These are phyloP conservation scores for Oryza australiensis DNA, from an alignment of 176 grass and related monocot species.

Conservation along the genomic window DNA sequence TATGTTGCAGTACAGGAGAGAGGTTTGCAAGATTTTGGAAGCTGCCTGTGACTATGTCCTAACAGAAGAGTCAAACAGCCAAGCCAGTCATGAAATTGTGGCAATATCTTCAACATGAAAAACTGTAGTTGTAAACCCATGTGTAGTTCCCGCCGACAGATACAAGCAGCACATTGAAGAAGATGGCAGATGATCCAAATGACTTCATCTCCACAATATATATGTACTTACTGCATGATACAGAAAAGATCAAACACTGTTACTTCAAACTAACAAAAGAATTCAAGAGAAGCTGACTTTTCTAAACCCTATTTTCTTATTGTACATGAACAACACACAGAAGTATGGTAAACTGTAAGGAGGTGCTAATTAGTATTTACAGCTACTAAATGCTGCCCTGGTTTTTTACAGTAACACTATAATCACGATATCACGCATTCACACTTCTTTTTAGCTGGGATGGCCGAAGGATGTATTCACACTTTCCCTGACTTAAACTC, in stretches of 20 bases:
- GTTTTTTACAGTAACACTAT: slow-evolving; percentile 11
- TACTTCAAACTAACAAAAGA: slow-evolving; percentile 39
- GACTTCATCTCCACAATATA: slow-evolving; percentile 12
- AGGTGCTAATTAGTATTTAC: slow-evolving; percentile 38
- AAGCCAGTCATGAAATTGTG: slow-evolving; percentile 39
- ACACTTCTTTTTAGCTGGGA: not conserved
- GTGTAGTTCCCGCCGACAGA: slow-evolving; percentile 1
- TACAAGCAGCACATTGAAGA: not conserved
- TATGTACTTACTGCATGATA: slow-evolving; percentile 1
- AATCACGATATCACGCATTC: slow-evolving; percentile 33
- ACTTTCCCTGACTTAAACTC: slow-evolving; percentile 49
- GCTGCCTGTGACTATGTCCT: slow-evolving; percentile 60
- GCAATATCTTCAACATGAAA: slow-evolving; percentile 40
- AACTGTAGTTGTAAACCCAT: slow-evolving; percentile 22
- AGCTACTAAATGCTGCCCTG: slow-evolving; percentile 28
- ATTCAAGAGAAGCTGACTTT: slow-evolving; percentile 28
- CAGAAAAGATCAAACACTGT: slow-evolving; percentile 23
- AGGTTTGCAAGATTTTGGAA: slow-evolving; percentile 76
- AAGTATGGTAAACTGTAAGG: slow-evolving; percentile 25
- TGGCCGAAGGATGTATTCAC: slow-evolving; percentile 9
- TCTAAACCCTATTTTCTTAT: slow-evolving; percentile 1
- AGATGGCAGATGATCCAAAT: slow-evolving; percentile 31
- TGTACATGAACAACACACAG: slow-evolving; percentile 24
- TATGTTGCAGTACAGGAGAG: slow-evolving; percentile 75
- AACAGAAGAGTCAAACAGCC: slow-evolving; percentile 38